Base-by-base conservation (phyloP, 345 rosid genomes). In the Acer saccharum region DNA sequence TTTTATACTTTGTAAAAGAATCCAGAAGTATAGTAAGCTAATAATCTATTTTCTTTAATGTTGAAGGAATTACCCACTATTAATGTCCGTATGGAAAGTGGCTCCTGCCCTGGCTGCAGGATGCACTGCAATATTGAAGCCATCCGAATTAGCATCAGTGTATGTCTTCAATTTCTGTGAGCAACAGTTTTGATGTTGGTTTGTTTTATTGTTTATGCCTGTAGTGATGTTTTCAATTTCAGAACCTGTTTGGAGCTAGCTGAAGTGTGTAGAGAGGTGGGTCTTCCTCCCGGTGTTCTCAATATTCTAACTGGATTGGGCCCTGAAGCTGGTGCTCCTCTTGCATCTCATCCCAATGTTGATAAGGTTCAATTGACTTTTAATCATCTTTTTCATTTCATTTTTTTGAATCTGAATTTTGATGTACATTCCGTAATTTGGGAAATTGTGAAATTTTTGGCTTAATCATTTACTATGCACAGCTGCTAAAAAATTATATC, bases 91-190 rank as follows among this genome's bases (percentile, higher is more conserved):
- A 69, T 94, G 99, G 98, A 97, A 97, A 84, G 97, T 94, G 27
- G 99, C 99, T 84, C 98, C 99, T 78, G 92, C 99, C 52, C 80
- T 97, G 85, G 99, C 99, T 76, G 99, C 99, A 23, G 99, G 99
- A 65, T 94, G 98, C 81, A 77, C 97, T 7, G 97, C 98, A 23
- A 86, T 94, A 87, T 83, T 97, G 80, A 94, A 94, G 82, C 98
- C 98, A 60, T 91, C 98, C 44, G 99, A 94, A 85, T 63, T 94
- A 82, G 88, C 98, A 43, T 94, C 97, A 10, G 65, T 90, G 98
- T 94, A 89, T 73, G 94, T 82, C 43, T 65, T 83, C 54, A n/a
- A 62, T 78, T 46, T 75, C 17, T 69, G 13, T 68, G 32, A 69
- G 61, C 67, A 41, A 80, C 65, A 41, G 62, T 39, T 78, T 55